Evolutionary conservation across 2,329 filamentous ascomycete species (phyloP), one percentile per base, ranked within the genome.

Genomic region (Thielaviopsis cerberus): DNA sequence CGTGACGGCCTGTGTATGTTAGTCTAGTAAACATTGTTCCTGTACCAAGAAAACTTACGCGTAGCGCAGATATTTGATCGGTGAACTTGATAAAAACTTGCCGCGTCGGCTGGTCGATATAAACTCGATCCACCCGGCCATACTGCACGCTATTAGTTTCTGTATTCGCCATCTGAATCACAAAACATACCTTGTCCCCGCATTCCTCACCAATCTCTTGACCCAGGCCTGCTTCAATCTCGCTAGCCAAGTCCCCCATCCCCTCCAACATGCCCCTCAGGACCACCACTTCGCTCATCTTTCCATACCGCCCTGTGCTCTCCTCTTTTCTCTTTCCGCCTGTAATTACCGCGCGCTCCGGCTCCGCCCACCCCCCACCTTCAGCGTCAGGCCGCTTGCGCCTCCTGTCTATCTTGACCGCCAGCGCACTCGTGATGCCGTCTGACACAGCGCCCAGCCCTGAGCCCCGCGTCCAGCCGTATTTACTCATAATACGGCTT

Each of bases 201-300:
- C 94, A 96, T 67, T 94, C 88, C 66, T 96, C 88, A 6, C 92
- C 92, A 69, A 98, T 96, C 68, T 96, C 90, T 71, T 97, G 91
- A 64, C 91, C 83, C 55, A 98, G 72, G 0, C 81, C 81, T 15
- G 78, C 77, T 60, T 83, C 79, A 54, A 95, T 80, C 69, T 96
- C 91, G n/a, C 75, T 76, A 59, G 84, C 79, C 51, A 95, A 72
- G 66, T 95, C 74, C 1, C 72, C 78, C 75, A 97, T 82, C 5
- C 85, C 86, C 62, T 92, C 82, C 1, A 97, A 77, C 86, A 97
- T 96, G 54, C 87, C 83, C 57, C 79, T 77, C 20, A 96, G 72
- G 52, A 94, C 82, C 55, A 97, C 79, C 20, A 97, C 91, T 62
- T 86, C 80, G 61, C 83, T 88, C 79, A 91, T 88, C 58, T 75